A percentile compares a stretch with the other conserved stretches of the same genome.
Evolutionary conservation across 495 filamentous ascomycete genomes (phyloP).

Genomic region (Neurospora cerealis): DNA sequence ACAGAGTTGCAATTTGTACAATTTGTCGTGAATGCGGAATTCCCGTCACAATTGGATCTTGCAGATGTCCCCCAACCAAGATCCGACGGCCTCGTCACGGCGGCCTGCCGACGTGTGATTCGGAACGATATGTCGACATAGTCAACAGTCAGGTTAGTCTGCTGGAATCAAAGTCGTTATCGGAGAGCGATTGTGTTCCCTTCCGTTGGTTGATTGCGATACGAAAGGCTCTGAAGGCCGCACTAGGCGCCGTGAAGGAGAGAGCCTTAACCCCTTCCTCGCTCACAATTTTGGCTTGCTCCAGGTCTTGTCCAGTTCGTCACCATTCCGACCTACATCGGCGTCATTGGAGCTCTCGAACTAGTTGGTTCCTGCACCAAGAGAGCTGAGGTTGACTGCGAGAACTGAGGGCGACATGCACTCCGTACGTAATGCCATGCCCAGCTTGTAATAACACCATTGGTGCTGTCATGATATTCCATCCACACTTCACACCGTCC

Average conservation of each 20-base stretch:
- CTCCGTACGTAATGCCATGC: background rate
- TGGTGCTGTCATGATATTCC: background rate
- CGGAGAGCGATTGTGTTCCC: background rate
- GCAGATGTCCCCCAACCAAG: background rate
- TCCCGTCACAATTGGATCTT: background rate
- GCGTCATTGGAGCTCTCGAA: background rate
- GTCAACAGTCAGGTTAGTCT: background rate
- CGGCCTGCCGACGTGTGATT: background rate
- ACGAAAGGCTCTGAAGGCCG: background rate
- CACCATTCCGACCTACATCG: background rate
- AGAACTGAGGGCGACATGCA: background rate
- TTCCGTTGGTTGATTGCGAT: background rate
- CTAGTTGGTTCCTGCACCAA: background rate
- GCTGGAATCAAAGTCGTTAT: background rate
- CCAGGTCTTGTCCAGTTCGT: background rate
- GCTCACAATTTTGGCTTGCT: background rate
- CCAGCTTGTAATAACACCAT: background rate
- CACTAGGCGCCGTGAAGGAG: background rate
- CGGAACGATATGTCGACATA: background rate
- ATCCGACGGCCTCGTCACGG: background rate
- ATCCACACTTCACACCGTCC: background rate
- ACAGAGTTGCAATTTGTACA: background rate
- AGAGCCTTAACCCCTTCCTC: background rate
- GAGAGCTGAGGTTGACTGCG: background rate
- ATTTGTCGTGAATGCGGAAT: background rate